A percentile compares a stretch with the other conserved stretches of the same genome.
These are phyloP conservation scores for Meyerozyma athensensis DNA, from an alignment of 1,139 yeast genomes.

Conservation along the genomic window DNA sequence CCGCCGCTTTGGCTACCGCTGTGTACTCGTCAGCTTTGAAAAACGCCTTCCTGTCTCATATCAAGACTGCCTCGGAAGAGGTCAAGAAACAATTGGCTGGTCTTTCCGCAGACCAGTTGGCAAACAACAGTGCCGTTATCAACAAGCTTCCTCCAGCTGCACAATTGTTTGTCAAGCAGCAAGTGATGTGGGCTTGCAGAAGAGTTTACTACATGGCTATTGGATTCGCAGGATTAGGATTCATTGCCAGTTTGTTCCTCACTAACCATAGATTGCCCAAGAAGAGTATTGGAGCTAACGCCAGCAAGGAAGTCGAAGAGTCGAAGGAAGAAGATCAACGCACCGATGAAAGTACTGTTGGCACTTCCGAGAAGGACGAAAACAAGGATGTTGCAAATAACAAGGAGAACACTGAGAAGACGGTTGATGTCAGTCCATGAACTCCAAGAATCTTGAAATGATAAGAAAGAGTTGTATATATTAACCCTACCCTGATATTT, in stretches of 20 bases:
- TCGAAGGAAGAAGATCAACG: background rate
- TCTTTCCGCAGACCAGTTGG: constrained; percentile 14
- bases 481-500: too few species aligned
- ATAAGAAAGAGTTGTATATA: too few species aligned
- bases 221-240: constrained; percentile 22
- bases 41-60: constrained; percentile 11
- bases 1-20: constrained; percentile 30
- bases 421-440: too few species aligned
- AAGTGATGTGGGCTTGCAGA: constrained; percentile 26
- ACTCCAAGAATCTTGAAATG: too few species aligned
- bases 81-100: constrained; percentile 18
- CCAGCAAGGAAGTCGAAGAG: background rate
- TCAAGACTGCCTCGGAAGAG: constrained; percentile 14
- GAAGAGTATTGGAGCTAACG: background rate
- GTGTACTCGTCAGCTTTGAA: constrained; percentile 28
- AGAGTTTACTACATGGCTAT: constrained; percentile 31
- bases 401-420: too few species aligned
- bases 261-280: constrained; percentile 28
- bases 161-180: constrained; percentile 21
- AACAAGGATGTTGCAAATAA: too few species aligned
- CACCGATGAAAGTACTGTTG: background rate
- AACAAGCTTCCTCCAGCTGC: constrained; percentile 21
- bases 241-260: constrained; percentile 19
- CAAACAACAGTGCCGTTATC: constrained; percentile 18
- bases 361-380: too few species aligned